Percentiles rank a stretch among this genome's conserved stretches.
phyloP scores from a whole-genome alignment of 2,329 filamentous ascomycete species.

The Colletotrichum sp. region DNA sequence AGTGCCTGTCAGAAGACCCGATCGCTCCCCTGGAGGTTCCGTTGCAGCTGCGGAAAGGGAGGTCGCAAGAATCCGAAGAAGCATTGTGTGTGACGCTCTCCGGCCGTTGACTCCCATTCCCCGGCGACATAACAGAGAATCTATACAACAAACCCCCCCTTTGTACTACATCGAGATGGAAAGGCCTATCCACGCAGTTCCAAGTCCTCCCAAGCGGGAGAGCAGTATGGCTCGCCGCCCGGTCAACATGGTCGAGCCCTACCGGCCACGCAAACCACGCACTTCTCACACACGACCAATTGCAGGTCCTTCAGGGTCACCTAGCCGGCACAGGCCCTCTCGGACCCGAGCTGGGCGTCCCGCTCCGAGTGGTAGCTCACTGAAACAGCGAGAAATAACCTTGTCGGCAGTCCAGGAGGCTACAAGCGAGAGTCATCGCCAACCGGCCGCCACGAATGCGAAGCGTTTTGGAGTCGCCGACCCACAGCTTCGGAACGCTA shows the following conservation, averaged over 20 bases:
- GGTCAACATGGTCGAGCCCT: neutral
- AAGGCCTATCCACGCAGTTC: neutral
- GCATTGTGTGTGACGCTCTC: constrained; percentile 2
- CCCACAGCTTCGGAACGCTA: constrained; percentile 21
- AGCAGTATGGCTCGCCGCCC: neutral
- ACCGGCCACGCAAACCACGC: neutral
- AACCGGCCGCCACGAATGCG: neutral
- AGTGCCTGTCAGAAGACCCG: neutral
- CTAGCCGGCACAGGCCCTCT: neutral
- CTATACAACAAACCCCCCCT: constrained; percentile 3
- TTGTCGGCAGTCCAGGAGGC: neutral
- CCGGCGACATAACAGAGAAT: neutral
- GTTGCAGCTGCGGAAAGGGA: neutral
- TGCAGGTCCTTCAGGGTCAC: neutral
- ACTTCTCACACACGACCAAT: neutral
- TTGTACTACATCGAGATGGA: constrained; percentile 1
- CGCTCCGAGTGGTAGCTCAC: neutral
- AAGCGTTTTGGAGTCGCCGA: constrained; percentile 20
- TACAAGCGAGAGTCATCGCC: neutral
- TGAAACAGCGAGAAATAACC: neutral
- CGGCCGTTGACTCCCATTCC: neutral
- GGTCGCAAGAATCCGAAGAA: neutral
- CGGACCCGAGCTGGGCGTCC: neutral
- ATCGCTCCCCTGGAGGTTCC: neutral
- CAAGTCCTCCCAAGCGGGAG: neutral